A percentile compares a stretch with the other conserved stretches of the same genome.
These are phyloP conservation scores for Penicillium malachiteum DNA, from an alignment of 495 filamentous ascomycete species.

Conservation along the genomic window DNA sequence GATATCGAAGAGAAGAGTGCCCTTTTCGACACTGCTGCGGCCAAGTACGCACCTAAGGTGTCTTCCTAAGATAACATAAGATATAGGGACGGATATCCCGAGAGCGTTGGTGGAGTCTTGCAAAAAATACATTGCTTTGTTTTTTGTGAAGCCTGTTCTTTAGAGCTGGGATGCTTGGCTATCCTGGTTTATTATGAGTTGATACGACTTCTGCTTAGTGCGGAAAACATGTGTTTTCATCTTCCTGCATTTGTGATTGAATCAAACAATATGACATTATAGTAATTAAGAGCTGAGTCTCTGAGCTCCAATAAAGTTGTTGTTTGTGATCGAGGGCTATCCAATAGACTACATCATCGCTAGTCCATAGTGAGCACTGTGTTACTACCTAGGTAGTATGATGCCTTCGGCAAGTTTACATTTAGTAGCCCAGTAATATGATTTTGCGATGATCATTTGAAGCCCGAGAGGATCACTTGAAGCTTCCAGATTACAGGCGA, in stretches of 20 bases:
- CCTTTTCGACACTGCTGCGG: conserved; percentile 75
- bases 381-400: no score
- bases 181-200: conserved; percentile 31
- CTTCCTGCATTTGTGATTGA: not conserved
- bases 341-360: no score
- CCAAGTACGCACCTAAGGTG: conserved; percentile 74
- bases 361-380: no score
- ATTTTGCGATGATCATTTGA: no score
- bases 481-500: conserved; percentile 18
- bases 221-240: conserved; percentile 11
- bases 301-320: no score
- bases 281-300: not conserved
- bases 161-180: conserved; percentile 19
- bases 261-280: not conserved
- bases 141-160: conserved; percentile 21
- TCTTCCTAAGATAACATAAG: conserved; percentile 42
- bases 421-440: no score
- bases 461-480: no score
- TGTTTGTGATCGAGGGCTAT: no score
- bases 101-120: conserved; percentile 2
- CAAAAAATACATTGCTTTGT: conserved; percentile 10
- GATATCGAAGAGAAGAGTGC: conserved; percentile 76
- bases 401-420: no score
- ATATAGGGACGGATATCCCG: not conserved
- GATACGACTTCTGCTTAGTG: conserved; percentile 26